Evolutionary conservation across 2,329 filamentous ascomycete species (phyloP).

Genomic region (Cercospora brassicicola): DNA sequence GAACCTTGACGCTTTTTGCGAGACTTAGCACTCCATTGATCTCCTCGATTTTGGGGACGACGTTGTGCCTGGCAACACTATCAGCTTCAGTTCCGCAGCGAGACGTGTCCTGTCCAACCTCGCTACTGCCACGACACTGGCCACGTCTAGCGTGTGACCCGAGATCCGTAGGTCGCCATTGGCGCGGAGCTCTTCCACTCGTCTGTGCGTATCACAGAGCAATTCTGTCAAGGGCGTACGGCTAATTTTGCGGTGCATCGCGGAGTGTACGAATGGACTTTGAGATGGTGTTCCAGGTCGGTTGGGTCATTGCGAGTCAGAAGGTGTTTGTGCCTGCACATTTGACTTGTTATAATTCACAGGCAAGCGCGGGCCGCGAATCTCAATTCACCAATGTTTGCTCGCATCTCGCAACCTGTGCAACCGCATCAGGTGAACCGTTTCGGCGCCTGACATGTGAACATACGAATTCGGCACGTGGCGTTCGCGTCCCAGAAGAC

Average conservation of each 20-base stretch:
- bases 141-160: slow-evolving; percentile 3
- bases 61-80: background rate
- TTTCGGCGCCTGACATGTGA: background rate
- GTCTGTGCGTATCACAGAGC: background rate
- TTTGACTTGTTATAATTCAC: background rate
- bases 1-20: slow-evolving; percentile 10
- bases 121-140: slow-evolving; percentile 2
- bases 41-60: background rate
- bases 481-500: background rate
- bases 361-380: background rate
- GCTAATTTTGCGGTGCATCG: background rate
- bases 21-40: slow-evolving; percentile 2
- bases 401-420: background rate
- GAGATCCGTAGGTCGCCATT: background rate
- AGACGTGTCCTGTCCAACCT: background rate
- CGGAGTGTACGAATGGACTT: background rate
- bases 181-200: background rate
- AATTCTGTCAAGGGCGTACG: background rate
- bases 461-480: background rate
- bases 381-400: background rate
- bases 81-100: background rate
- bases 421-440: background rate
- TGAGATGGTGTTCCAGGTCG: background rate
- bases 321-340: background rate
- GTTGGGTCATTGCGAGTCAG: background rate